Conservation (phyloP, 2,329 filamentous ascomycete genomes). For the Arachnomyces sp. region DNA sequence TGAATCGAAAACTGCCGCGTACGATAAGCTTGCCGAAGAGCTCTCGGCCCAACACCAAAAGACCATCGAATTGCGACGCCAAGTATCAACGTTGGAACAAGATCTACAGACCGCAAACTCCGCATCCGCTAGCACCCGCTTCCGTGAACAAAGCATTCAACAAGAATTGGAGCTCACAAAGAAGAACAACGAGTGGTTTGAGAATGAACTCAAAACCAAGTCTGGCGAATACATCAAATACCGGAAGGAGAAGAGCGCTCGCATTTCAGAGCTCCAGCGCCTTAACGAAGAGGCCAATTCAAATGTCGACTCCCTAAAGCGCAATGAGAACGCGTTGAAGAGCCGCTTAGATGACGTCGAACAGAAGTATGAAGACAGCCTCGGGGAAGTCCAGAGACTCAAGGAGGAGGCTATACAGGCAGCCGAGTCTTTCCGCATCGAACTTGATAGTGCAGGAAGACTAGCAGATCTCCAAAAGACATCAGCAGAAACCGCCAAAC, state of each 20-base stretch:
- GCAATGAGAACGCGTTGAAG: constrained; percentile 71
- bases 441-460: constrained; percentile 71
- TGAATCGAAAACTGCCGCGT: constrained; percentile 78
- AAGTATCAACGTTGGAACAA: constrained; percentile 74
- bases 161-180: constrained; percentile 85
- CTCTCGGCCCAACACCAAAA: constrained; percentile 84
- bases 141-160: constrained; percentile 79
- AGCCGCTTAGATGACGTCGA: constrained; percentile 75
- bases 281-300: constrained; percentile 77
- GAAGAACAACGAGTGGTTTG: constrained; percentile 87
- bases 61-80: constrained; percentile 71
- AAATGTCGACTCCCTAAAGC: constrained; percentile 66
- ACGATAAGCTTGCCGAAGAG: constrained; percentile 78
- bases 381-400: constrained; percentile 73
- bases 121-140: constrained; percentile 70
- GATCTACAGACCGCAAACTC: constrained; percentile 74
- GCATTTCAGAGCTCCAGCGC: constrained; percentile 79
- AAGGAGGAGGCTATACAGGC: constrained; percentile 72
- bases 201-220: constrained; percentile 85
- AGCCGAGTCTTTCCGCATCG: constrained; percentile 79
- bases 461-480: constrained; percentile 64
- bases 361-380: constrained; percentile 75
- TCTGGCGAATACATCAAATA: constrained; percentile 78
- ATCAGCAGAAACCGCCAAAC: constrained; percentile 51
- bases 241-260: constrained; percentile 87